phyloP scores from a whole-genome alignment of 768 basidiomycete species.

The Lactarius evosmus region DNA sequence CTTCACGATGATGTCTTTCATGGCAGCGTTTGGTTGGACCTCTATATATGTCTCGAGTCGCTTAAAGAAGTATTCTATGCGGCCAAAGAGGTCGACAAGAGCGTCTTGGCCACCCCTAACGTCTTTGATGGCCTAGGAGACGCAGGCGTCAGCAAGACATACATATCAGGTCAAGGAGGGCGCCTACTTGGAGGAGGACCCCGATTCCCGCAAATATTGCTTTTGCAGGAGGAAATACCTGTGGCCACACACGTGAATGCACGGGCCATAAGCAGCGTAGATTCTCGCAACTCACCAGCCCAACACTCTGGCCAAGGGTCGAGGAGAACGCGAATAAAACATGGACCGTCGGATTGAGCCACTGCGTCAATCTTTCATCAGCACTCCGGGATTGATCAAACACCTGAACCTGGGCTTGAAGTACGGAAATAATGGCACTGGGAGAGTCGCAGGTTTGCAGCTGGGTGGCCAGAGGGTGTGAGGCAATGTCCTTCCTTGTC shows the following conservation, averaged over 20 bases:
- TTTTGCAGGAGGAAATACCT: not conserved
- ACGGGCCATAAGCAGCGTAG: not conserved
- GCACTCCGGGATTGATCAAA: not conserved
- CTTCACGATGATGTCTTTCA: not conserved
- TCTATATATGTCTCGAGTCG: constrained; percentile 7
- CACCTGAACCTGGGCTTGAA: not conserved
- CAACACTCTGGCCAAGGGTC: not conserved
- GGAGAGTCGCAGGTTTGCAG: constrained; percentile 1
- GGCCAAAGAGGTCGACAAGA: constrained; percentile 3
- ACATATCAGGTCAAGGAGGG: not conserved
- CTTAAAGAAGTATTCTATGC: constrained; percentile 1
- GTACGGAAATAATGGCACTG: not conserved
- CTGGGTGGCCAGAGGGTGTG: not conserved
- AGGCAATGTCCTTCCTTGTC: not conserved
- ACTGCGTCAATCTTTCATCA: not conserved
- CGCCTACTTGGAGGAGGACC: not conserved
- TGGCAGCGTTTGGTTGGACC: not conserved
- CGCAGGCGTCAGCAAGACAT: no score
- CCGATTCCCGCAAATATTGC: no score
- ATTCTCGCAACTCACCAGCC: not conserved
- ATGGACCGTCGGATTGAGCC: constrained; percentile 1
- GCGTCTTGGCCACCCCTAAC: not conserved
- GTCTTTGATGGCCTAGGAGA: constrained; percentile 3
- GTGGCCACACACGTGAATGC: not conserved
- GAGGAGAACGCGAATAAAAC: constrained; percentile 1